Evolutionary conservation across 805 yeast genomes (phyloP), one percentile per base, ranked within the genome.

Genomic region (Priceomyces fermenticarens): DNA sequence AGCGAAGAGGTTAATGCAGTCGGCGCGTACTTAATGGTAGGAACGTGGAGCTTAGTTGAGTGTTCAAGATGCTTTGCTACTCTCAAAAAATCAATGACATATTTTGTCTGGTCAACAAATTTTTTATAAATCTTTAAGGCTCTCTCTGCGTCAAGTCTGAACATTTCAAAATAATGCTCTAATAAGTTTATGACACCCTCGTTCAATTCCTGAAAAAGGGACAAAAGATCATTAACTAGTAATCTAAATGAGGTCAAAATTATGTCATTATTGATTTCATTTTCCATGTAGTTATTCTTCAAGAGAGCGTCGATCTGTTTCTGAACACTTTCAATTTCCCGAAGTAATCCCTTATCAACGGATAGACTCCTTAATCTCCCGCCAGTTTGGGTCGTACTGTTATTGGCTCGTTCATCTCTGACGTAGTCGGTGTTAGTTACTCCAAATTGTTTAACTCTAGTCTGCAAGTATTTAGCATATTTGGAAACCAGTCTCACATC

Each of bases 1-100:
- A 93, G 75, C 10, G 95, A 83, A 27, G 81, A 75, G 3, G 96
- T 85, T 48, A 93, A 73, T 17, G 96, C 93, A 2, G 97, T 90
- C 15, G 97, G 97, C 1, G 98, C 98, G 64, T 93, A 99, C 58
- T 88, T 88, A 46, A 93, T 90, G 10, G 96, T 90, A 29, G 99
- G 99, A 27, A 93, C 96, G 54, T 84, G 90, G 49, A 91, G 70
- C 54, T 89, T 89, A 2, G 97, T 89, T 10, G 89, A 79, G 56
- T 81, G 79, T 62, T 88, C 96, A 49, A 88, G 71, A 59, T 85
- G 88, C 57, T 93, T 91, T 3, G 98, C 99, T 11, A 85, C 81
- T 53, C 95, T 80, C 54, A 93, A 73, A 62, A 85, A 93, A 51
- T 82, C 83, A 23, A 93, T 93, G 8, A 91, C 98, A 56, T 81